Evolutionary conservation across 2,329 filamentous ascomycete genomes (phyloP).

Genomic region (Ceratocystis colombiana): DNA sequence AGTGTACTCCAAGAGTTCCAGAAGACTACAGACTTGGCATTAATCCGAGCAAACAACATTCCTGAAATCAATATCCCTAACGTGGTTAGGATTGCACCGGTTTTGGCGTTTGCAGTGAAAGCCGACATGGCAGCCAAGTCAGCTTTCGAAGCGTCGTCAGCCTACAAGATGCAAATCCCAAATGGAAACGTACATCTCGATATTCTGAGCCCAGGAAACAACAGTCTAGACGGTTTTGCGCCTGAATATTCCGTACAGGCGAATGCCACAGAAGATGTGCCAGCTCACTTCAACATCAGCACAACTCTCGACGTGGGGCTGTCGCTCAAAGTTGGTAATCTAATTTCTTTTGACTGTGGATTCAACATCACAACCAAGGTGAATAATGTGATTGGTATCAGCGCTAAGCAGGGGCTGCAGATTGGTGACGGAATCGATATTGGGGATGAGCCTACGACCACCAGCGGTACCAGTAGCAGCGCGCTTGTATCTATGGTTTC

Average conservation of each 20-base stretch:
- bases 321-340: conserved; percentile 5
- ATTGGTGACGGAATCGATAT: conserved; percentile 8
- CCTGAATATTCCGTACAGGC: conserved; percentile 10
- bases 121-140: conserved; percentile 16
- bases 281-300: conserved; percentile 21
- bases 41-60: not conserved
- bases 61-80: conserved; percentile 19
- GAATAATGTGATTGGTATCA: conserved; percentile 19
- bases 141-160: conserved; percentile 12
- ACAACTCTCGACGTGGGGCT: conserved; percentile 16
- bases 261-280: conserved; percentile 18
- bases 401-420: not conserved
- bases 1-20: conserved; percentile 12
- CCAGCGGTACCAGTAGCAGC: not conserved
- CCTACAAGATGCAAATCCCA: conserved; percentile 10
- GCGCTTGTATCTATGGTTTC: not conserved
- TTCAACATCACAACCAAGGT: conserved; percentile 13
- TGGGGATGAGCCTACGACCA: not conserved
- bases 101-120: conserved; percentile 16
- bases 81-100: conserved; percentile 16
- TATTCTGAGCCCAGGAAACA: conserved; percentile 10
- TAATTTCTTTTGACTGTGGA: conserved; percentile 7
- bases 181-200: conserved; percentile 20
- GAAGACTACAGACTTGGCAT: conserved; percentile 7
- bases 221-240: conserved; percentile 9